phyloP scores from a whole-genome alignment of 495 filamentous ascomycete species.

The Staphylotrichum longicolle region DNA sequence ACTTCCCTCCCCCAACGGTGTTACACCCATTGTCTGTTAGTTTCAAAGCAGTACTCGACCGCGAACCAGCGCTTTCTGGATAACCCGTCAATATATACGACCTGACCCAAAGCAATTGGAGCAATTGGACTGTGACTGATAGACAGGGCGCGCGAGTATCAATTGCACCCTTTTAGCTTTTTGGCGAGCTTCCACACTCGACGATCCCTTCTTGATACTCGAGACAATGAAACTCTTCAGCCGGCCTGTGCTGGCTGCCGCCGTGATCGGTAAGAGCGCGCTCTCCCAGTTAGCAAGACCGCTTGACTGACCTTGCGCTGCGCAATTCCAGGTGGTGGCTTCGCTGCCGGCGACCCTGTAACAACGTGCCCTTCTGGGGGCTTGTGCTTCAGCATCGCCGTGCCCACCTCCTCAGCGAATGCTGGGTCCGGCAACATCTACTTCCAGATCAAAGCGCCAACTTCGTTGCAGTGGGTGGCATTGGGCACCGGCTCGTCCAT shows the following conservation, averaged over 20 bases:
- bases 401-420: conserved; percentile 43
- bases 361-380: conserved; percentile 32
- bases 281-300: not conserved
- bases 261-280: conserved; percentile 23
- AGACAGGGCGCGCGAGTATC: too few species aligned
- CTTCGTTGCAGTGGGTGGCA: conserved; percentile 60
- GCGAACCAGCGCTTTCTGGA: too few species aligned
- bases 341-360: conserved; percentile 18
- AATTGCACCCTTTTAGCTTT: too few species aligned
- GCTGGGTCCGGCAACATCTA: conserved; percentile 54
- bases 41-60: too few species aligned
- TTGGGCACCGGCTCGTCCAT: conserved; percentile 63
- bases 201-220: not conserved
- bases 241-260: conserved; percentile 15
- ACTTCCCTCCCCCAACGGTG: too few species aligned
- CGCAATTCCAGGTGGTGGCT: conserved; percentile 21
- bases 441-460: conserved; percentile 63
- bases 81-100: not conserved
- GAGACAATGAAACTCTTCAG: conserved; percentile 18
- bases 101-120: not conserved
- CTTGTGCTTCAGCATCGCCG: conserved; percentile 48
- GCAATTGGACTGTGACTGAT: too few species aligned
- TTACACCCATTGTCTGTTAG: too few species aligned
- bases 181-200: too few species aligned
- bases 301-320: not conserved